Percentiles rank a stretch among this genome's conserved stretches.
Conservation (phyloP, 139 green algal species). For the Chlorella sorokiniana region DNA sequence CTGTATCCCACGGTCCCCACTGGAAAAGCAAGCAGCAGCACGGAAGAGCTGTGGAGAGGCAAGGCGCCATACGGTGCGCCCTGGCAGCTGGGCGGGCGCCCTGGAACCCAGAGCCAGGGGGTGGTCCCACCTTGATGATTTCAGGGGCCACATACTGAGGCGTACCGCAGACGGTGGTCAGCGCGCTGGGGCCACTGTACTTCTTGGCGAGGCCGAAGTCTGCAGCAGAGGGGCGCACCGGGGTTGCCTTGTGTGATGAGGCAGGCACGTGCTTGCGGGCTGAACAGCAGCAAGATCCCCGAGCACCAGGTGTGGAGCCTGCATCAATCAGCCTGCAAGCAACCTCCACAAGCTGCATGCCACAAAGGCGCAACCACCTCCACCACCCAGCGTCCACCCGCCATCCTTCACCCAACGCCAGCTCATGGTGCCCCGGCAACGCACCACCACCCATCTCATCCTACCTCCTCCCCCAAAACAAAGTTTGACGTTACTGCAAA, state of each 20-base stretch:
- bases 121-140: constrained; percentile 67
- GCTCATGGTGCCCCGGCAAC: too few relatives aligned
- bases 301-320: neutral
- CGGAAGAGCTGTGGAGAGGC: neutral
- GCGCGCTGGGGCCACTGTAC: constrained; percentile 38
- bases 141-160: constrained; percentile 95
- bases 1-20: neutral
- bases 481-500: too few relatives aligned
- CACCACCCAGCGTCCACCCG: too few relatives aligned
- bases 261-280: neutral
- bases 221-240: constrained; percentile 37
- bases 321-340: neutral
- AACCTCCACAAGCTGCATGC: neutral
- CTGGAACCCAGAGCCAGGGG: neutral
- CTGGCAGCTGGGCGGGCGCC: neutral
- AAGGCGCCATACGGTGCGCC: neutral
- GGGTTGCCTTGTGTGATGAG: neutral
- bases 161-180: constrained; percentile 89
- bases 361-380: too few relatives aligned
- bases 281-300: neutral
- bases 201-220: constrained; percentile 94
- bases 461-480: too few relatives aligned
- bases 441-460: too few relatives aligned
- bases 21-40: neutral
- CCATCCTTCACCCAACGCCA: too few relatives aligned